Base-by-base conservation (phyloP, 2,329 filamentous ascomycete species). In the Ceratocystis huliohia region DNA sequence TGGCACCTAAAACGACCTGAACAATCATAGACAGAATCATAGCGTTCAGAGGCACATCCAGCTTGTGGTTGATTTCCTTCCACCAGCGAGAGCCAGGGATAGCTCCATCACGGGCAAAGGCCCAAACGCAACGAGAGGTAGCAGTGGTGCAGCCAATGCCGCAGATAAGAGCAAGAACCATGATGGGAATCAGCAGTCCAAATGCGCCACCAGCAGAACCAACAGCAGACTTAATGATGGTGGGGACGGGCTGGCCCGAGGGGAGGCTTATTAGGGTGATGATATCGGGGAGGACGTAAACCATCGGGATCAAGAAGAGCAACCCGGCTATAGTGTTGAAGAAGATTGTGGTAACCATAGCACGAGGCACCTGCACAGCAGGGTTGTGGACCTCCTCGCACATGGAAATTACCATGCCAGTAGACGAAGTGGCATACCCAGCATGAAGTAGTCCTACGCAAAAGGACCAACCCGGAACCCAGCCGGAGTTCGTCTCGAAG, bases 391-490 rank as follows among this genome's bases (percentile, higher is more conserved):
- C 86, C 74, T 89, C 87, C 75, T 90, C 87, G 71, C 85, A 88
- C 87, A 89, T 89, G 69, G 84, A 88, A 73, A 90, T 87, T 68
- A 91, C 87, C 88, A 91, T 91, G 75, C 88, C 88, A 0, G 87
- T 89, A 17, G 86, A 88, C 3, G 87, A 89, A 15, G 87, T 89
- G 59, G 85, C 86, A 72, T 90, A 89, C 69, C 84, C 87, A 63
- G 85, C 87, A 71, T 89, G 87, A 22, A 89, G 78, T 33, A 90
- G 79, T 72, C 87, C 87, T 68, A 90, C 84, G 73, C 82, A 85
- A 76, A 88, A 89, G 3, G 86, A 86, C 87, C 87, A 89, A 71
- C 87, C 87, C 53, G 81, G 77, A 3, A 79, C 77, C 87, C 88
- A 91, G 67, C 87, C 87, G 3, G 87, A 88, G 68, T 80, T 81